phyloP scores from a whole-genome alignment of 2,329 filamentous ascomycete species.

The Amauroascus verrucosus region DNA sequence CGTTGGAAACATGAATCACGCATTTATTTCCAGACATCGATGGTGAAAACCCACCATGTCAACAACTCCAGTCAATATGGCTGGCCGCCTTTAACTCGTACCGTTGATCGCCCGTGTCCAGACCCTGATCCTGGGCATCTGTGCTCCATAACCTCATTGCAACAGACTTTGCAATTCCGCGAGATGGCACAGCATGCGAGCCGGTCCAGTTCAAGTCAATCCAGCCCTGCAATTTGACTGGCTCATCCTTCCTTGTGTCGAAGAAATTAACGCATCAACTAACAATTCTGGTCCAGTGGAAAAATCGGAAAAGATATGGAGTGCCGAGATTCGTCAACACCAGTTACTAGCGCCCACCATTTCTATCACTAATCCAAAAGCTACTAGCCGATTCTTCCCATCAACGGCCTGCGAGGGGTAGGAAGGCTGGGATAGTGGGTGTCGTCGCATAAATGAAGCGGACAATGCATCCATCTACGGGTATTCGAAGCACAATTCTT shows the following conservation, averaged over 20 bases:
- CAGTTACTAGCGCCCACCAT: constrained; percentile 3
- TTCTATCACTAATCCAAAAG: background rate
- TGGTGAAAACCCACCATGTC: constrained; percentile 3
- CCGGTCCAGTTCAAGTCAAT: background rate
- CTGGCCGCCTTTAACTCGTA: too few relatives aligned
- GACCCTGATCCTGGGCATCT: constrained; percentile 9
- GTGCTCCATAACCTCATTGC: constrained; percentile 7
- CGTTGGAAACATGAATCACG: constrained; percentile 10
- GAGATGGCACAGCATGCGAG: constrained; percentile 9
- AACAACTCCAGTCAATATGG: background rate
- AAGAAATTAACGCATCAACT: constrained; percentile 10
- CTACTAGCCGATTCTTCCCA: constrained; percentile 10
- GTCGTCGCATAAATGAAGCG: constrained; percentile 1
- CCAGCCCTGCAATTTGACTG: constrained; percentile 5
- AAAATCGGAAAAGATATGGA: constrained; percentile 2
- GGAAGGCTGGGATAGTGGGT: background rate
- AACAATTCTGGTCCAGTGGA: constrained; percentile 3
- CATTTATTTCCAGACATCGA: background rate
- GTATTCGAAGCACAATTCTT: constrained; percentile 2
- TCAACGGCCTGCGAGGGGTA: constrained; percentile 4
- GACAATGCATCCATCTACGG: constrained; percentile 4
- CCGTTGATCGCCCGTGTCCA: constrained; percentile 10
- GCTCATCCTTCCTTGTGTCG: background rate
- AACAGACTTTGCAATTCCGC: constrained; percentile 5
- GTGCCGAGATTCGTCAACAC: constrained; percentile 8